Conservation (phyloP, 345 rosid genomes). For the Eucalyptus pauciflora region DNA sequence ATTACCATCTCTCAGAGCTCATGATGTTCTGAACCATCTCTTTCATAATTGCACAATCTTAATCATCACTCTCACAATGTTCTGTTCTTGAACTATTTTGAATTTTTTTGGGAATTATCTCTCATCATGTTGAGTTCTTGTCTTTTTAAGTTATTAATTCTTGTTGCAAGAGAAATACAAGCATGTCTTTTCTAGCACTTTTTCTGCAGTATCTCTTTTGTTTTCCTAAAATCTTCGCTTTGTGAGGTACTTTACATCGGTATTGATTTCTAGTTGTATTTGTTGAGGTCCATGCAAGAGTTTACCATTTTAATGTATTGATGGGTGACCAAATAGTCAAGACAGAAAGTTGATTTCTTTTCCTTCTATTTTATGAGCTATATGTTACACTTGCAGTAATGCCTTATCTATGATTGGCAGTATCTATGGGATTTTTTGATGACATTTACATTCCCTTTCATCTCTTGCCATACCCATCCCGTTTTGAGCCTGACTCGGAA, state of each 20-base stretch:
- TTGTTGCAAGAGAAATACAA: background rate
- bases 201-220: background rate
- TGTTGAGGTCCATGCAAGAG: background rate
- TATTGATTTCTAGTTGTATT: background rate
- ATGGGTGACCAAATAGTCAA: background rate
- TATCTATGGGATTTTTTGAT: constrained; percentile 87
- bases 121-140: background rate
- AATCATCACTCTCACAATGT: background rate
- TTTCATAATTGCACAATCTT: background rate
- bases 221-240: background rate
- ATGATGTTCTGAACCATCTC: background rate
- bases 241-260: background rate
- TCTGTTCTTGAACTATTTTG: background rate
- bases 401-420: constrained; percentile 21
- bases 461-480: constrained; percentile 42
- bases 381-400: background rate
- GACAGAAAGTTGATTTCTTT: background rate
- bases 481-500: constrained; percentile 35
- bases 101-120: background rate
- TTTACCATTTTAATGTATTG: background rate
- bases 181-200: background rate
- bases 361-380: background rate
- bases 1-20: background rate
- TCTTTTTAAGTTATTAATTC: background rate
- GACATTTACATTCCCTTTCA: constrained; percentile 59